These are phyloP conservation scores for Ganoderma sp. DNA, from an alignment of 1,284 basidiomycete genomes.

Conservation along the genomic window DNA sequence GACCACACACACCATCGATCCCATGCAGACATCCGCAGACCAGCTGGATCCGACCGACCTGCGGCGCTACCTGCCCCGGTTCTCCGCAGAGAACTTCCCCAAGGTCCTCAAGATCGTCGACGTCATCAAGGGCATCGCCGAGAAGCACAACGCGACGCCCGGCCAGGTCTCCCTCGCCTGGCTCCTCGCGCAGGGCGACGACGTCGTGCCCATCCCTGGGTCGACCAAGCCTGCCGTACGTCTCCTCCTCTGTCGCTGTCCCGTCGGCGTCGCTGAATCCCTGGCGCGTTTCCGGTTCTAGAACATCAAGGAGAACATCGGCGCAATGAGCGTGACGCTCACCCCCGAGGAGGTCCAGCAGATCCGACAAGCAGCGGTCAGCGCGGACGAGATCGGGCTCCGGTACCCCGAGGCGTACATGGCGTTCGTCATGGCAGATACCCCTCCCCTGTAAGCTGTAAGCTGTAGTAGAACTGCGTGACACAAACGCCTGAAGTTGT, in stretches of 20 bases:
- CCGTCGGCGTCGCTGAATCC: constrained; percentile 25
- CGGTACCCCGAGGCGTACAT: constrained; percentile 31
- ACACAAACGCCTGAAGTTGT: neutral
- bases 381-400: constrained; percentile 34
- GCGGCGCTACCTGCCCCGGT: constrained; percentile 43
- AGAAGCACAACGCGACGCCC: constrained; percentile 43
- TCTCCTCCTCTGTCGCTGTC: neutral
- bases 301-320: constrained; percentile 52
- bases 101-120: constrained; percentile 50
- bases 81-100: constrained; percentile 49
- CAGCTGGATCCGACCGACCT: constrained; percentile 60
- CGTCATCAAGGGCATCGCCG: constrained; percentile 42
- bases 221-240: constrained; percentile 33
- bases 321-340: constrained; percentile 41
- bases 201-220: constrained; percentile 48
- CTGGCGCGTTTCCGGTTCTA: constrained; percentile 36
- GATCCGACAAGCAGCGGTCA: constrained; percentile 41
- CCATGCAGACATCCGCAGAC: constrained; percentile 49
- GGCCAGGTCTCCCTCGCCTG: constrained; percentile 53
- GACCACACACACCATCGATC: constrained; percentile 11
- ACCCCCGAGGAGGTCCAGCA: constrained; percentile 42
- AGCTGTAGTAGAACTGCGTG: constrained; percentile 2
- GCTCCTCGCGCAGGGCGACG: constrained; percentile 45
- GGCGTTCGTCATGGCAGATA: constrained; percentile 31
- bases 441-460: constrained; percentile 26